phyloP scores from a whole-genome alignment of 1,284 basidiomycete species.

The Anthracocystis walkeri region DNA sequence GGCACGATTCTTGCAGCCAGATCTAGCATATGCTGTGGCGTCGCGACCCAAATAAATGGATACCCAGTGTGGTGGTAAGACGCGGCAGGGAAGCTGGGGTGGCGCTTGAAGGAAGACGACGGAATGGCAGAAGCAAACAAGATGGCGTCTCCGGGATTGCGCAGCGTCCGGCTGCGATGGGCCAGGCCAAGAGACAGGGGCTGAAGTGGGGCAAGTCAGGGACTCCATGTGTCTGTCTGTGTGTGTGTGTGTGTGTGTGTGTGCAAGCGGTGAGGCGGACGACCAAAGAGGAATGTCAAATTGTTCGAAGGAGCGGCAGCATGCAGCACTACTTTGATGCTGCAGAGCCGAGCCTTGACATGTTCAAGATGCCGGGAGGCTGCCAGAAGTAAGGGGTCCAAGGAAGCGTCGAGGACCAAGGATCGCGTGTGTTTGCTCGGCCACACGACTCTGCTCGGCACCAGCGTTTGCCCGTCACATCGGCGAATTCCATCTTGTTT shows the following conservation, averaged over 20 bases:
- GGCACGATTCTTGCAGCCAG: not conserved
- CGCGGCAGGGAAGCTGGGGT: not conserved
- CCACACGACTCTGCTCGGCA: slow-evolving; percentile 2
- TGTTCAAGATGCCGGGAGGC: not conserved
- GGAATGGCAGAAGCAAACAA: slow-evolving; percentile 11
- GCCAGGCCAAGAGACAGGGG: slow-evolving; percentile 4
- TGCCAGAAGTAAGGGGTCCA: slow-evolving; percentile 10
- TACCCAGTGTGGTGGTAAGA: slow-evolving; percentile 1
- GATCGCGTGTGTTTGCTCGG: not conserved
- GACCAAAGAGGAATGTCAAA: not conserved
- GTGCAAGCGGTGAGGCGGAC: not conserved
- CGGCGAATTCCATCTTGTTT: not conserved
- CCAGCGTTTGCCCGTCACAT: not conserved
- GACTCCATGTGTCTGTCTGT: not conserved
- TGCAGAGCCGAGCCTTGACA: slow-evolving; percentile 9
- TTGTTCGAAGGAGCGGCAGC: not conserved
- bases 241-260: not conserved
- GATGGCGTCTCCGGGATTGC: slow-evolving; percentile 4
- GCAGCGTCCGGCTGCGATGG: not conserved
- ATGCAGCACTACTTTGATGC: slow-evolving; percentile 1
- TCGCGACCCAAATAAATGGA: not conserved
- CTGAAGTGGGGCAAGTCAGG: not conserved
- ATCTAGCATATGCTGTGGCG: not conserved
- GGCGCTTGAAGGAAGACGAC: slow-evolving; percentile 4
- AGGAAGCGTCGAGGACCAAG: not conserved